Evolutionary conservation across 805 yeast genomes (phyloP), one percentile per base, ranked within the genome.

Genomic region (Spathaspora hagerdaliae): DNA sequence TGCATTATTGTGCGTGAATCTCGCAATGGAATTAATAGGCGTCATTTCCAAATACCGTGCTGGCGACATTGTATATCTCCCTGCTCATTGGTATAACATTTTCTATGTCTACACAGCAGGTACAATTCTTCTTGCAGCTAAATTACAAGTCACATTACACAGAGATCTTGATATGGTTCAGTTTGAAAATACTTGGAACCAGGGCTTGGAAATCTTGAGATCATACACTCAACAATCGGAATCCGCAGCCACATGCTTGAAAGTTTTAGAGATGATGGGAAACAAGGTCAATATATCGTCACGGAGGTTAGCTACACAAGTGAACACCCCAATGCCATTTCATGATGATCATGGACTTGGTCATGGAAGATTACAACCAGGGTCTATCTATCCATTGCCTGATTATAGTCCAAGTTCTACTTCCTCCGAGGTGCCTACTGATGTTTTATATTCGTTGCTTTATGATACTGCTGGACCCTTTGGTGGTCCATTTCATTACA

Each of bases 51-150:
- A 37, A 33, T 46, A 37, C 32, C 39, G 50, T 27, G 41, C 50
- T n/a, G 45, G 40, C 19, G 50, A 47, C 27, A 44, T 47, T 6
- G 33, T 40, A 2, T 43, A 39, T 13, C 44, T 57, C 3, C 60
- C 62, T 5, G 53, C 53, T 19, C 45, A 48, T 43, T 58, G 62
- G 62, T 54, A 53, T 38, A 48, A 47, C 37, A 48, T 58, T 2
- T 58, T 48, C 35, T 58, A 58, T 38, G 36, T 52, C 11, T 58
- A 58, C 41, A 50, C 59, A 11, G 51, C 61, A 3, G 57, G 50
- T 10, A 47, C 53, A 14, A 57, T 58, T 5, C 24, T 58, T 27
- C 42, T 58, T 27, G 57, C 60, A 3, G 58, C 57, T 13, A 56
- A 51, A 42, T 50, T 58, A 5, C 51, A 50, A 19, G 59, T 59